These are phyloP conservation scores for Colletotrichum godetiae DNA, from an alignment of 2,329 filamentous ascomycete species.

Conservation along the genomic window DNA sequence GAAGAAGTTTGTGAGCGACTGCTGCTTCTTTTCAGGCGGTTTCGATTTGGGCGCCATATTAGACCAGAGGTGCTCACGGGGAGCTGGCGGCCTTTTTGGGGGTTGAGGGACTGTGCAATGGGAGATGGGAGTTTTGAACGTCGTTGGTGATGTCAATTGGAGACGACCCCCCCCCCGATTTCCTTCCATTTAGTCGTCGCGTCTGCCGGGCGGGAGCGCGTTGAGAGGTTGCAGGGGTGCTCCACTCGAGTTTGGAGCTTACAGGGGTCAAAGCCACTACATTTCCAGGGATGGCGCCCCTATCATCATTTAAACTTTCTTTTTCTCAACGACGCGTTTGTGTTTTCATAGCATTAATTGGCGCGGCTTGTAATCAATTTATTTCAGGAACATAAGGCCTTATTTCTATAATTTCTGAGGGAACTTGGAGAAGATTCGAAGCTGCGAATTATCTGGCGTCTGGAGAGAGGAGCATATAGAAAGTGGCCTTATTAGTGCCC, in stretches of 20 bases:
- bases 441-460: background rate
- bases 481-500: background rate
- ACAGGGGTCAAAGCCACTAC: slow-evolving; percentile 19
- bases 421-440: too few species aligned
- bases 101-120: background rate
- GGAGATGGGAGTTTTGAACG: background rate
- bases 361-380: background rate
- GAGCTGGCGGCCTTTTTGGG: background rate
- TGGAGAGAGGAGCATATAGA: background rate
- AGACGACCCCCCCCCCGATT: slow-evolving; percentile 1
- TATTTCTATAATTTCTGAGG: too few species aligned
- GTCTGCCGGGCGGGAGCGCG: slow-evolving; percentile 27
- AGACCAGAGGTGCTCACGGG: background rate
- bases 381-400: background rate
- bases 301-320: slow-evolving; percentile 26
- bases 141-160: slow-evolving; percentile 24
- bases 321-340: slow-evolving; percentile 21
- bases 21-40: slow-evolving; percentile 73
- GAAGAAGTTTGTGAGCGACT: slow-evolving; percentile 90
- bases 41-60: slow-evolving; percentile 41
- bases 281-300: slow-evolving; percentile 15
- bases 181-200: slow-evolving; percentile 18
- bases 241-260: slow-evolving; percentile 6
- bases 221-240: slow-evolving; percentile 25
- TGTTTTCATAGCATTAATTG: background rate